These are phyloP conservation scores for Chlorella sp. DNA, from an alignment of 139 green algal genomes.

Conservation along the genomic window DNA sequence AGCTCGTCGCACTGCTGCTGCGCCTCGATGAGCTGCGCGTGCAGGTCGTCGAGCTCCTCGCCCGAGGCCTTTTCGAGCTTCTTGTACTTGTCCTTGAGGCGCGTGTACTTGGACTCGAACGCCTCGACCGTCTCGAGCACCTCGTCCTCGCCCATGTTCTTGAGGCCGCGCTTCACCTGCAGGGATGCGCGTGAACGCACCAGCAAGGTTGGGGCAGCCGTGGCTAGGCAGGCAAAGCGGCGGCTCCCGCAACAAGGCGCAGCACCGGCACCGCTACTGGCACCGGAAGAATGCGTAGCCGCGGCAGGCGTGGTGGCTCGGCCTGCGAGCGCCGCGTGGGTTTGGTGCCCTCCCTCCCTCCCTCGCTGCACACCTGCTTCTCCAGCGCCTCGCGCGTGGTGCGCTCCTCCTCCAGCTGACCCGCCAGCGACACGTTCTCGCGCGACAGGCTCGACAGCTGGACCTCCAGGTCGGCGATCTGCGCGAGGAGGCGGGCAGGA, in stretches of 20 bases:
- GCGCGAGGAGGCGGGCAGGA: background rate
- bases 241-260: background rate
- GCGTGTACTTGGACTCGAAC: conserved; percentile 43
- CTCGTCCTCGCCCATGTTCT: conserved; percentile 12
- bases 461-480: conserved; percentile 11
- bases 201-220: background rate
- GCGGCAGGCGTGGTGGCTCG: background rate
- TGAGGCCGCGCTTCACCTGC: conserved; percentile 17
- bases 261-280: background rate
- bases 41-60: conserved; percentile 37
- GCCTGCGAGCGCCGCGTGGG: too few species aligned
- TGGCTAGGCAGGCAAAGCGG: background rate
- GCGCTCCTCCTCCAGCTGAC: conserved; percentile 32
- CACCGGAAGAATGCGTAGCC: background rate
- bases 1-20: conserved; percentile 14
- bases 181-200: background rate
- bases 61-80: conserved; percentile 24
- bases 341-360: too few species aligned
- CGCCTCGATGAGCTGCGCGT: conserved; percentile 28
- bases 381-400: conserved; percentile 15
- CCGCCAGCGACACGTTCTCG: conserved; percentile 37
- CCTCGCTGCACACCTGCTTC: too few species aligned
- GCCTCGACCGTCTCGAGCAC: conserved; percentile 27
- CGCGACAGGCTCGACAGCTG: background rate
- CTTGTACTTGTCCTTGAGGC: conserved; percentile 41